Evolutionary conservation across 192 early-diverging fungal species (phyloP).

Genomic region (Mortierella antarctica): DNA sequence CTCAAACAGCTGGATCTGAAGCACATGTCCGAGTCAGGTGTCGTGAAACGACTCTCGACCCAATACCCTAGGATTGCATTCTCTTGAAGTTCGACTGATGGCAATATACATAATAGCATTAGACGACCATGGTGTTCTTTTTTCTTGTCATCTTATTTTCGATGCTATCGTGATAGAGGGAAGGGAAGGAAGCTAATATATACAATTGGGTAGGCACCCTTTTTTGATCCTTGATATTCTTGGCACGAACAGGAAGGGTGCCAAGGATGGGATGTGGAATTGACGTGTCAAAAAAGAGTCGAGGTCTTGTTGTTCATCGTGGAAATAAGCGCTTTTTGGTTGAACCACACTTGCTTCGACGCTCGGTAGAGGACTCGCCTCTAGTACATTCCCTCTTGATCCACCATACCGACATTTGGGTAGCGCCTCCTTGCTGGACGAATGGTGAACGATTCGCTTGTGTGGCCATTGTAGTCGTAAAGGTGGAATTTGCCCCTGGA

Average conservation of each 20-base stretch:
- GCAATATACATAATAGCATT: background rate
- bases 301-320: too few species aligned
- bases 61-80: slow-evolving; percentile 10
- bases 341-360: background rate
- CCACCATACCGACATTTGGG: slow-evolving; percentile 10
- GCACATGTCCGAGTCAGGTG: slow-evolving; percentile 20
- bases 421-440: background rate
- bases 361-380: background rate
- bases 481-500: slow-evolving; percentile 30
- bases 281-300: too few species aligned
- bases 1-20: slow-evolving; percentile 6
- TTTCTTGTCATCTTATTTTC: background rate
- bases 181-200: too few species aligned
- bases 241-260: too few species aligned
- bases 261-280: too few species aligned
- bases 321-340: too few species aligned
- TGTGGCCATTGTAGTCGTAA: slow-evolving; percentile 40
- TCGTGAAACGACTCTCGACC: background rate
- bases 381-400: background rate
- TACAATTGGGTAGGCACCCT: too few species aligned
- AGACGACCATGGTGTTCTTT: background rate
- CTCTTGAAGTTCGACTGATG: background rate
- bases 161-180: too few species aligned
- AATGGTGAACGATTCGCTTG: slow-evolving; percentile 22
- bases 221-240: too few species aligned